These are phyloP conservation scores for barley (Hordeum vulgare) DNA, from an alignment of 176 grass and related monocot genomes.

Conservation along the genomic window MorexV3_pseudomolecules_assembly NC_058519.1:19057137-19057636, in stretches of 20 bases:
- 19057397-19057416: conserved; percentile 23
- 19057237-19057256: neutral
- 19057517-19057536: no score
- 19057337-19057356: conserved; percentile 23
- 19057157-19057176: no score
- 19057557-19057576: neutral
- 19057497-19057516: neutral
- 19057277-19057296: neutral
- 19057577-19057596: neutral
- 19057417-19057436: conserved; percentile 23
- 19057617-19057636: neutral
- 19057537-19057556: neutral
- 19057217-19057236: neutral
- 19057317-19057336: conserved; percentile 1
- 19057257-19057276: neutral
- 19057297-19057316: conserved; percentile 11
- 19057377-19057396: conserved; percentile 19
- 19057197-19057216: neutral
- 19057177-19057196: no score
- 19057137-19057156: no score
- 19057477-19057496: neutral
- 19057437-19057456: conserved; percentile 20
- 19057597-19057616: neutral
- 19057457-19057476: conserved; percentile 20
- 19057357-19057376: conserved; percentile 3